phyloP scores from a whole-genome alignment of 2,329 filamentous ascomycete species.

The Hymenoscyphus fructigenus region DNA sequence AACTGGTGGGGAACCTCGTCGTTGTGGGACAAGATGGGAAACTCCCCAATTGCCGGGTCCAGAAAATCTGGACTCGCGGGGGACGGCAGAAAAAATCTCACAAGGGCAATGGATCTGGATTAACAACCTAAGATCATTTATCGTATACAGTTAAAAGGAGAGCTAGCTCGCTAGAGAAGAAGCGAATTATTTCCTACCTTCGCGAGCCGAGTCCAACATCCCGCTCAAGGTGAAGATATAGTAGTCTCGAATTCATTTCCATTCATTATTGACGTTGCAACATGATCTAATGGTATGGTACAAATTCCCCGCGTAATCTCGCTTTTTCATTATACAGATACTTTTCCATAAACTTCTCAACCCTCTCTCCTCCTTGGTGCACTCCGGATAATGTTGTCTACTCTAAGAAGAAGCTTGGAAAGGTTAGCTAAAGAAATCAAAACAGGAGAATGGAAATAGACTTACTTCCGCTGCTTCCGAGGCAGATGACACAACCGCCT shows the following conservation, averaged over 20 bases:
- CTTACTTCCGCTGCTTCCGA: slow-evolving; percentile 94
- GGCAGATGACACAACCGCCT: slow-evolving; percentile 93
- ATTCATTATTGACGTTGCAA: slow-evolving; percentile 35
- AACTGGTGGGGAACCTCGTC: not conserved
- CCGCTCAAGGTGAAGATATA: not conserved
- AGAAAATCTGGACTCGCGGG: not conserved
- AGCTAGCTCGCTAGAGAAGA: no score
- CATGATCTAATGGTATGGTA: slow-evolving; percentile 39
- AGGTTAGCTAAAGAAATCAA: slow-evolving; percentile 15
- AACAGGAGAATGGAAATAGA: slow-evolving; percentile 19
- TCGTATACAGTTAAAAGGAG: no score
- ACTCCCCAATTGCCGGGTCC: not conserved
- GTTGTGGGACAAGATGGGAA: not conserved
- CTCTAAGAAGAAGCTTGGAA: slow-evolving; percentile 75
- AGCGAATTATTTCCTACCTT: no score
- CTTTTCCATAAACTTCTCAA: slow-evolving; percentile 48
- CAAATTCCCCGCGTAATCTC: slow-evolving; percentile 30
- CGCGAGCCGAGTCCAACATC: no score
- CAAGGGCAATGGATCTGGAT: no score
- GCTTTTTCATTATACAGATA: slow-evolving; percentile 34
- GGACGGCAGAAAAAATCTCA: no score
- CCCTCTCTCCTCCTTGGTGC: slow-evolving; percentile 82
- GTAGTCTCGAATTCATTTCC: slow-evolving; percentile 23
- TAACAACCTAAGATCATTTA: no score
- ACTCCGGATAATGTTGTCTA: slow-evolving; percentile 96